Base-by-base conservation (phyloP, 306 rosid species). In the Pyrus bretschneideri region DNA sequence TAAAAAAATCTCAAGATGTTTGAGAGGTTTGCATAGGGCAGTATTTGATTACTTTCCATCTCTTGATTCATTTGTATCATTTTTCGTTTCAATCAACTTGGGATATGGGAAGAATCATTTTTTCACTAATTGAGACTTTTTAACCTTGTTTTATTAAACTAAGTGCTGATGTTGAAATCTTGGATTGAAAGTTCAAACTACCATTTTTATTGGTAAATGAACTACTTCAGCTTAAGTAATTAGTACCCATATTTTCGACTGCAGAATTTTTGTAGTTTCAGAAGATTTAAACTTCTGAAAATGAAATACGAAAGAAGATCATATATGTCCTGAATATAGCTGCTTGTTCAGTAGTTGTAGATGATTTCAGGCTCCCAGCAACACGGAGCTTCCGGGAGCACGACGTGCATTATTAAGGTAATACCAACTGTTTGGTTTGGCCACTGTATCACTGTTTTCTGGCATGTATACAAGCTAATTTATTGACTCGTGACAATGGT, bases 331-430 rank as follows among this genome's bases (percentile, higher is more conserved):
- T 40, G 59, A 5, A 51, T 46, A 64, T 49, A 61, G 55, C 57
- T 49, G 42, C 35, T 31, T 19, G 71, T 21, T 15, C 38, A 25
- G 15, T n/a, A 42, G 70, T 70, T 81, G 57, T 74, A 79, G 68
- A 72, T 74, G 44, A 77, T 80, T 75, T 84, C 88, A 94, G 98
- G 92, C 64, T 66, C 78, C 79, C 84, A 73, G 86, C 84, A 55
- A 72, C 84, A 73, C 31, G 84, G 79, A 80, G 87, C 46, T 70
- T 83, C 88, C 63, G 85, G 78, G 82, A 81, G 40, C 79, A 91
- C 76, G 68, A 82, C 73, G 57, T 72, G 72, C 66, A 64, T 77
- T 73, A 31, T 92, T 76, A 95, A 95, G 98, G 98, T 95, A 69
- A 35, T 73, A 52, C 29, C 29, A 14, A 14, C 22, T 11, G 8